These are phyloP conservation scores for Fusarium drepaniforme DNA, from an alignment of 2,329 filamentous ascomycete species.

Conservation along the genomic window DNA sequence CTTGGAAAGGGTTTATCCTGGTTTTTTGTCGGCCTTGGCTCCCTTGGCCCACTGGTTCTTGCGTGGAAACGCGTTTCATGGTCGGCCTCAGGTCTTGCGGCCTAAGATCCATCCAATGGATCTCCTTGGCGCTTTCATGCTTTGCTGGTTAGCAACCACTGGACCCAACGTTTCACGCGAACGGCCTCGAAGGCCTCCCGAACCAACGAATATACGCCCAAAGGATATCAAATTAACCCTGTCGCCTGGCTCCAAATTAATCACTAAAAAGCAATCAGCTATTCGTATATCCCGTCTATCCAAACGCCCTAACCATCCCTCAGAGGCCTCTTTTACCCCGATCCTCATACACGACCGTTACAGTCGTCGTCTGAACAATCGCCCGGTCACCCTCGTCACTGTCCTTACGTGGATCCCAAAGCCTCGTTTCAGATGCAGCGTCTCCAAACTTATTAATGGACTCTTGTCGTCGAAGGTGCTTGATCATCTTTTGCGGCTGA, in stretches of 20 bases:
- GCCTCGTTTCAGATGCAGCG: conserved; percentile 14
- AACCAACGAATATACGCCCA: background rate
- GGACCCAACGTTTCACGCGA: background rate
- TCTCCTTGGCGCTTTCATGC: background rate
- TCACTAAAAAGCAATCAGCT: background rate
- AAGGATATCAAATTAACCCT: background rate
- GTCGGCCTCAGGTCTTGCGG: conserved; percentile 12
- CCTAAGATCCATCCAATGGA: background rate
- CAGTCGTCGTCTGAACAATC: conserved; percentile 42
- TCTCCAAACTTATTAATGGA: conserved; percentile 39
- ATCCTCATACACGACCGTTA: conserved; percentile 40
- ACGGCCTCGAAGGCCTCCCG: background rate
- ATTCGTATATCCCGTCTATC: background rate
- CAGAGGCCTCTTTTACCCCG: conserved; percentile 7
- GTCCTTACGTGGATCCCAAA: conserved; percentile 18
- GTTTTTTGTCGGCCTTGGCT: background rate
- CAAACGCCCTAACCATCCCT: background rate
- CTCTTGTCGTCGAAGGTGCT: conserved; percentile 37
- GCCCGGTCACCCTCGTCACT: conserved; percentile 36
- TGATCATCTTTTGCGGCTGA: conserved; percentile 25
- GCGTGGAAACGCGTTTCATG: conserved; percentile 22
- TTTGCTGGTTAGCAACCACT: background rate
- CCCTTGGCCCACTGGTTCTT: background rate
- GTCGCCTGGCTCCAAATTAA: background rate
- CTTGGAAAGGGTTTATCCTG: background rate